These are phyloP conservation scores for Oryza coarctata DNA, from an alignment of 176 grass and related monocot species.

Conservation along the genomic window DNA sequence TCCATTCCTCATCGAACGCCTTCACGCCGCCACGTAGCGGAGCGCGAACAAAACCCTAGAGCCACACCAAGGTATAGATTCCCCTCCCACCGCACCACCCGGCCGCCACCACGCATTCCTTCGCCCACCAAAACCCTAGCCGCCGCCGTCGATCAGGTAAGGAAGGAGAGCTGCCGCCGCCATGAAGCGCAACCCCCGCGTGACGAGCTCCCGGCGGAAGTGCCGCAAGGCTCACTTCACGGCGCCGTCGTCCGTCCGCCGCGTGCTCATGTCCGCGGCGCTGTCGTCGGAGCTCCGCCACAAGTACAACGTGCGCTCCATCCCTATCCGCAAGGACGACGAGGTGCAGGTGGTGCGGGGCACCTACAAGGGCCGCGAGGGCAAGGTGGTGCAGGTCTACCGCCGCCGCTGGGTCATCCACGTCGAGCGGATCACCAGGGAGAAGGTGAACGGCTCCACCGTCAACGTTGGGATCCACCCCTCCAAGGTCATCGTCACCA, in stretches of 20 bases:
- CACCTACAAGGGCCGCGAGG: slow-evolving; percentile 92
- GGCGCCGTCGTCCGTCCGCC: slow-evolving; percentile 87
- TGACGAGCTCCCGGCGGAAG: slow-evolving; percentile 90
- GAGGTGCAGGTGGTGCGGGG: slow-evolving; percentile 94
- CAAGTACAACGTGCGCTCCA: slow-evolving; percentile 93
- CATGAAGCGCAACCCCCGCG: slow-evolving; percentile 88
- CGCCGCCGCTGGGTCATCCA: slow-evolving; percentile 98
- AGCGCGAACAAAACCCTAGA: background rate
- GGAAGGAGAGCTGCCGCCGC: slow-evolving; percentile 11
- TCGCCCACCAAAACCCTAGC: slow-evolving; percentile 33
- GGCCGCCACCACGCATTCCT: background rate
- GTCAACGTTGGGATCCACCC: slow-evolving; percentile 90
- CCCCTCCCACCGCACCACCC: background rate
- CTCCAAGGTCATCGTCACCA: slow-evolving; percentile 76
- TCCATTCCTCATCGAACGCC: slow-evolving; percentile 1
- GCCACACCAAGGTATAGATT: background rate
- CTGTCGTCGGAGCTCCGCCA: slow-evolving; percentile 83
- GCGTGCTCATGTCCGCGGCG: slow-evolving; percentile 84
- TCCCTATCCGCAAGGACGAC: slow-evolving; percentile 96
- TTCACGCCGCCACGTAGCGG: background rate
- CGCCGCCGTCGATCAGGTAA: background rate
- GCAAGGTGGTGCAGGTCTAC: slow-evolving; percentile 97
- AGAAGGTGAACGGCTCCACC: slow-evolving; percentile 96
- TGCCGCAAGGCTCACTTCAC: slow-evolving; percentile 99
- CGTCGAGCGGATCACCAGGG: slow-evolving; percentile 87